phyloP scores from a whole-genome alignment of 2,329 filamentous ascomycete species.

The Fusarium newnesense region DNA sequence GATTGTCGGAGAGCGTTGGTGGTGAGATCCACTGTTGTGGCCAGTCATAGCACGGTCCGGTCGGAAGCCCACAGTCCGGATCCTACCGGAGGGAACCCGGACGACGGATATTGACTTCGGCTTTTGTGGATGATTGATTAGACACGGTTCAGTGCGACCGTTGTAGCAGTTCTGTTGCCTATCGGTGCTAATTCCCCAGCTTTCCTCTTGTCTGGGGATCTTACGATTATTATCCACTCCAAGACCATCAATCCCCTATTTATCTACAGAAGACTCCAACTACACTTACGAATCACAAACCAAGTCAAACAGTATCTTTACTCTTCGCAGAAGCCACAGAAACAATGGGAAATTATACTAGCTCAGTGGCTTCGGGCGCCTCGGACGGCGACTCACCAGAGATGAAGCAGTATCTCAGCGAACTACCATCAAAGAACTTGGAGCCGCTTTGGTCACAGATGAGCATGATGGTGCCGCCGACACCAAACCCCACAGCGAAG shows the following conservation, averaged over 20 bases:
- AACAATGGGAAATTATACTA: conserved; percentile 28
- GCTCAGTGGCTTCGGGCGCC: neutral
- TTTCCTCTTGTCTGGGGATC: neutral
- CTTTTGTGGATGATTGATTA: neutral
- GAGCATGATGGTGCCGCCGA: conserved; percentile 57
- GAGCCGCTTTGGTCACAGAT: conserved; percentile 62
- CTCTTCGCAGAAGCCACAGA: neutral
- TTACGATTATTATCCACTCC: neutral
- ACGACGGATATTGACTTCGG: neutral
- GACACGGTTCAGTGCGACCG: neutral
- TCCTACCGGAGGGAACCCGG: neutral
- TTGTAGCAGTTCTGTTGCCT: neutral
- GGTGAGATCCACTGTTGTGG: neutral
- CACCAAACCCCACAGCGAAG: conserved; percentile 55
- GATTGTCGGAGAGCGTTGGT: neutral
- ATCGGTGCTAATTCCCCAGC: neutral
- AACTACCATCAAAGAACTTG: conserved; percentile 46
- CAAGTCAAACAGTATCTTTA: no score
- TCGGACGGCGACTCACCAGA: conserved; percentile 31
- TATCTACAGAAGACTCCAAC: neutral
- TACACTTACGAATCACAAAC: neutral
- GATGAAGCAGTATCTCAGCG: conserved; percentile 45
- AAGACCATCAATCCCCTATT: neutral
- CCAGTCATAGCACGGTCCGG: conserved; percentile 38
- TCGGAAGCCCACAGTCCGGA: conserved; percentile 17